Evolutionary conservation across 305 asterid species (phyloP).

Genomic region (Nicotiana rustica): DNA sequence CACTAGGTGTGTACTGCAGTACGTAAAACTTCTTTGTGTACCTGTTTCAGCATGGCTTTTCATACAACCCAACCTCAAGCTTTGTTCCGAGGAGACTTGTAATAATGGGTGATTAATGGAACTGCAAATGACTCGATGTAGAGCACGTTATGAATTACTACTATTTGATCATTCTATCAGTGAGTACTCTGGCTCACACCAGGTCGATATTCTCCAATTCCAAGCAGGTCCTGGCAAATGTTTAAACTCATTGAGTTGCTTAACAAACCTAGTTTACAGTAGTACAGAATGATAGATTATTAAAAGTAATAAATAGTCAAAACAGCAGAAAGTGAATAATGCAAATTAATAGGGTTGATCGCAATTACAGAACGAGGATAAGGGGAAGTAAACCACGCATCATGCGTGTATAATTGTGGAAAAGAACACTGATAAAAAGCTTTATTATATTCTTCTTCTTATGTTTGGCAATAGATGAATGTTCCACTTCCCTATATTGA

Average conservation of each 20-base stretch:
- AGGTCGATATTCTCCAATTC: slow-evolving; percentile 89
- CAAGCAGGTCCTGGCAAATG: slow-evolving; percentile 87
- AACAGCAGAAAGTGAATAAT: background rate
- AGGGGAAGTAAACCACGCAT: background rate
- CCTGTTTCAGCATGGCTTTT: background rate
- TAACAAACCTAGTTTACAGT: background rate
- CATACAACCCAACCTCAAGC: background rate
- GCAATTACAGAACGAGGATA: background rate
- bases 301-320: background rate
- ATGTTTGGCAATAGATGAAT: background rate
- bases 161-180: slow-evolving; percentile 34
- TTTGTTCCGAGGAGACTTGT: background rate
- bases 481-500: background rate
- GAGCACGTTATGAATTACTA: background rate
- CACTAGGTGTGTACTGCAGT: background rate
- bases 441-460: background rate
- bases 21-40: background rate
- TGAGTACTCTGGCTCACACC: slow-evolving; percentile 56
- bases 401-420: background rate
- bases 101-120: background rate
- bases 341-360: background rate
- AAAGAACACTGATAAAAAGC: background rate
- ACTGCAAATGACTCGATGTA: background rate
- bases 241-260: slow-evolving; percentile 29
- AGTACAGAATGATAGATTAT: background rate